Base-by-base conservation (phyloP, 2,329 filamentous ascomycete species). In the Paracoccidioides brasiliensis region DNA sequence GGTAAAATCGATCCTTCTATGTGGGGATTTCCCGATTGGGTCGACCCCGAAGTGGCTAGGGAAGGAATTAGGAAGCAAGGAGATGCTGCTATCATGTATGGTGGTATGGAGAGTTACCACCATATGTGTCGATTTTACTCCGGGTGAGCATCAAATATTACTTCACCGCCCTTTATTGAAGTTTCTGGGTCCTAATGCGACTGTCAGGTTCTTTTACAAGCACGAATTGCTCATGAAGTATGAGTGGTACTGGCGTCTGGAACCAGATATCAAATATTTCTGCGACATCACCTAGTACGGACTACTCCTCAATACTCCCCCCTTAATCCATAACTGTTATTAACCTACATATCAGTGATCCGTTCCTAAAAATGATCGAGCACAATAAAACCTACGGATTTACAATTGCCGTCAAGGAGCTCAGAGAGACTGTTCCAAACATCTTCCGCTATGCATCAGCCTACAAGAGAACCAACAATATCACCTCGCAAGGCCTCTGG, bases 41-140 rank as follows among this genome's bases (percentile, higher is more conserved):
- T 93, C 53, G 90, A 98, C 68, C 81, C 83, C 63, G 90, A 93
- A 69, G 88, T 96, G 54, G 91, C 90, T 61, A 90, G 90, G 73
- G 93, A 98, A 72, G 91, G 91, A 58, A 95, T 98, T 66, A 83
- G 88, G 54, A 95, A 96, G 75, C 93, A 98, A 72, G 93, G 93
- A 61, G 93, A 98, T 71, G 84, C 85, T 52, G 93, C 93, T 49
- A 95, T 98, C 76, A 98, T 98, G 93, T 98, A 97, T 69, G 93
- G 93, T 70, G 93, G 93, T 49, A 85, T 98, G 78, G 93, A 97
- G 72, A 96, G 90, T 73, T 98, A 98, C 69, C 93, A 98, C 67
- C 86, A 94, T 73, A 98, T 98, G 93, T 98, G 93, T 70, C 83
- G 93, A 64, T 98, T 98, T 77, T 98, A 98, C 75, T 98, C 93